These are phyloP conservation scores for Phtheirospermum japonicum DNA, from an alignment of 257 asterid species.

Conservation along the genomic window DNA sequence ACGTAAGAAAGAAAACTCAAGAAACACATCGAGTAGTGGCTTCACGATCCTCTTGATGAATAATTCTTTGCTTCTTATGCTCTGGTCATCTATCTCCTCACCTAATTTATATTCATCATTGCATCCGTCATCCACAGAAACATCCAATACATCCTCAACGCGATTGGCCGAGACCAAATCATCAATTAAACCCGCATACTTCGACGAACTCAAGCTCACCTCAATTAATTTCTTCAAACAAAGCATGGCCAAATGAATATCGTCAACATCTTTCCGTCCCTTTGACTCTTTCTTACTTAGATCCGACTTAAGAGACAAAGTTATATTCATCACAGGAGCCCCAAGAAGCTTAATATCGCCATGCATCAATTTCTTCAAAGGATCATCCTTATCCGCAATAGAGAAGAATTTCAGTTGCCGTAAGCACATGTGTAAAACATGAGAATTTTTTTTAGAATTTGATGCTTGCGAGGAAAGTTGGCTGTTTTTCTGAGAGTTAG, in stretches of 20 bases:
- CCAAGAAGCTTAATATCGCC: constrained; percentile 73
- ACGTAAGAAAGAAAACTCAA: constrained; percentile 49
- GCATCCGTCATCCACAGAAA: constrained; percentile 25
- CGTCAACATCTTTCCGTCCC: constrained; percentile 53
- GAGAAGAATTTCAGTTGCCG: constrained; percentile 50
- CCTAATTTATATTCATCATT: constrained; percentile 40
- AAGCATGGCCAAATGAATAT: constrained; percentile 49
- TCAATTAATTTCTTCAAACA: constrained; percentile 67
- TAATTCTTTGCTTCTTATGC: constrained; percentile 50
- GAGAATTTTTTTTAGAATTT: constrained; percentile 39
- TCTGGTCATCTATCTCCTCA: constrained; percentile 48
- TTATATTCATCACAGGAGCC: constrained; percentile 59
- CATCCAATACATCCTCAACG: constrained; percentile 37
- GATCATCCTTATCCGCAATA: constrained; percentile 52
- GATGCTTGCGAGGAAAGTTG: constrained; percentile 44
- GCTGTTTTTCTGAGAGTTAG: constrained; percentile 54
- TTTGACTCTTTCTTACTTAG: constrained; percentile 47
- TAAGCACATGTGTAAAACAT: constrained; percentile 46
- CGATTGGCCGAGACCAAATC: constrained; percentile 51
- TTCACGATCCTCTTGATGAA: constrained; percentile 50
- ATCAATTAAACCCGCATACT: constrained; percentile 47
- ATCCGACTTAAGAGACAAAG: constrained; percentile 50
- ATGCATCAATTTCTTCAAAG: constrained; percentile 53
- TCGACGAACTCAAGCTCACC: constrained; percentile 43
- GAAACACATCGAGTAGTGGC: constrained; percentile 54